Percentiles rank a stretch among this genome's conserved stretches.
Evolutionary conservation across 2,329 filamentous ascomycete genomes (phyloP).

Genomic region (Aureobasidium sp.): DNA sequence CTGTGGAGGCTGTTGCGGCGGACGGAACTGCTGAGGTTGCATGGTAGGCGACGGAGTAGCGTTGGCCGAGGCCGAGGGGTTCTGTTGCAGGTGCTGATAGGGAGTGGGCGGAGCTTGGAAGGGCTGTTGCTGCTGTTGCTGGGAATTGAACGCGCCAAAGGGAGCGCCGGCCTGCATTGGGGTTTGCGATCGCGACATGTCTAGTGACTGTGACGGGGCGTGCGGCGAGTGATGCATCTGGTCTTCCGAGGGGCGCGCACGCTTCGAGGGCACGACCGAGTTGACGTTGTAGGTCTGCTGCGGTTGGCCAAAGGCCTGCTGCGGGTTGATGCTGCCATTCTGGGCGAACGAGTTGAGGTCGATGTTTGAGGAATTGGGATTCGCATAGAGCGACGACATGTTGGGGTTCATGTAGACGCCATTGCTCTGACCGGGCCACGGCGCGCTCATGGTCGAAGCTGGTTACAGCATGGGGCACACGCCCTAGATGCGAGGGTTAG

Average conservation of each 20-base stretch:
- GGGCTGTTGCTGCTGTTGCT: slow-evolving; percentile 50
- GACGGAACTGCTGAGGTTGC: slow-evolving; percentile 63
- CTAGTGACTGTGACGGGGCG: neutral
- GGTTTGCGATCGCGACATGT: slow-evolving; percentile 74
- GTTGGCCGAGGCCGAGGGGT: slow-evolving; percentile 70
- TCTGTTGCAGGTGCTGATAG: slow-evolving; percentile 75
- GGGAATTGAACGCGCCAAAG: slow-evolving; percentile 10
- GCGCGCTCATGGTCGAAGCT: slow-evolving; percentile 16
- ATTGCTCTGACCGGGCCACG: slow-evolving; percentile 16
- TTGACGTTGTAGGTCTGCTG: slow-evolving; percentile 76
- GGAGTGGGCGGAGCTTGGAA: slow-evolving; percentile 57
- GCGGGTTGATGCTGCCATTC: slow-evolving; percentile 74
- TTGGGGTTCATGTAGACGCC: slow-evolving; percentile 17
- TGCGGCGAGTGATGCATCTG: slow-evolving; percentile 44
- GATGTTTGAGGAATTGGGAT: slow-evolving; percentile 24
- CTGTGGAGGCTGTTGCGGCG: slow-evolving; percentile 52
- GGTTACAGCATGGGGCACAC: slow-evolving; percentile 13
- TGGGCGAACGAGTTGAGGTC: slow-evolving; percentile 42
- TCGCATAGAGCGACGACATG: slow-evolving; percentile 17
- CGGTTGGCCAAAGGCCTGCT: slow-evolving; percentile 56
- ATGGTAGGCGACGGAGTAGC: slow-evolving; percentile 91
- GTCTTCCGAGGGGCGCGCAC: slow-evolving; percentile 72
- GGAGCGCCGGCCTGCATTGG: slow-evolving; percentile 37
- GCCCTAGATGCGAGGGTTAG: slow-evolving; percentile 4
- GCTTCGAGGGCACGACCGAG: slow-evolving; percentile 81